phyloP scores from a whole-genome alignment of 2,329 filamentous ascomycete species.

The Botrytis paeoniae region DNA sequence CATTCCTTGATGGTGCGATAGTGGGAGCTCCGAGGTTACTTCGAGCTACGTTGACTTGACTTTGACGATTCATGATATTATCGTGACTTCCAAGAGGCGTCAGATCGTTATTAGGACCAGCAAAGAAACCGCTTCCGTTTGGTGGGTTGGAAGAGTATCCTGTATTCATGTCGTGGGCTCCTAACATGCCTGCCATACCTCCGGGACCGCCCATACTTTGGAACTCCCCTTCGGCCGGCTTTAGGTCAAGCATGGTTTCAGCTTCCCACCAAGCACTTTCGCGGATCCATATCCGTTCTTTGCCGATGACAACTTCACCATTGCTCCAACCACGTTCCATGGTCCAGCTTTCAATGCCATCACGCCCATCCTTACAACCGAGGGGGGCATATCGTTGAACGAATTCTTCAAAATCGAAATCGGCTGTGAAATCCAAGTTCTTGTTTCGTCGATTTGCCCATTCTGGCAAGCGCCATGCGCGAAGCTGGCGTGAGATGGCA shows the following conservation, averaged over 20 bases:
- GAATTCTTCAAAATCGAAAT: conserved; percentile 95
- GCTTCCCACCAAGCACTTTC: conserved; percentile 97
- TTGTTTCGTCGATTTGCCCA: conserved; percentile 95
- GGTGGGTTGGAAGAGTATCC: conserved; percentile 59
- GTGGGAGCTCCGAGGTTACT: conserved; percentile 56
- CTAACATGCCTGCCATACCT: conserved; percentile 48
- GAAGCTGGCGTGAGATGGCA: conserved; percentile 85
- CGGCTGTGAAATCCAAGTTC: conserved; percentile 89
- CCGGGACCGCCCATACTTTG: conserved; percentile 5
- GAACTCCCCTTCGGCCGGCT: conserved; percentile 43
- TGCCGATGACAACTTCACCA: conserved; percentile 87
- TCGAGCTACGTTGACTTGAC: conserved; percentile 41
- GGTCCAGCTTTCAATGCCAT: conserved; percentile 92
- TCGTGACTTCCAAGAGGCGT: conserved; percentile 68
- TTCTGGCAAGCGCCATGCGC: conserved; percentile 89
- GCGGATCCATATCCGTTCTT: conserved; percentile 92
- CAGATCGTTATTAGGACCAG: conserved; percentile 55
- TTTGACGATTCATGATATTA: conserved; percentile 54
- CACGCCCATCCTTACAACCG: conserved; percentile 84
- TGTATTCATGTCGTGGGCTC: conserved; percentile 62
- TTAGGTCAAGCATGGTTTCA: conserved; percentile 90
- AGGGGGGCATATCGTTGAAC: conserved; percentile 75
- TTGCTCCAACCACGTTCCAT: conserved; percentile 98
- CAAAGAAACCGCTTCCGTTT: conserved; percentile 67
- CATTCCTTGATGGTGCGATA: conserved; percentile 56